Evolutionary conservation across 495 filamentous ascomycete genomes (phyloP).

Genomic region (Neurospora cerealis): DNA sequence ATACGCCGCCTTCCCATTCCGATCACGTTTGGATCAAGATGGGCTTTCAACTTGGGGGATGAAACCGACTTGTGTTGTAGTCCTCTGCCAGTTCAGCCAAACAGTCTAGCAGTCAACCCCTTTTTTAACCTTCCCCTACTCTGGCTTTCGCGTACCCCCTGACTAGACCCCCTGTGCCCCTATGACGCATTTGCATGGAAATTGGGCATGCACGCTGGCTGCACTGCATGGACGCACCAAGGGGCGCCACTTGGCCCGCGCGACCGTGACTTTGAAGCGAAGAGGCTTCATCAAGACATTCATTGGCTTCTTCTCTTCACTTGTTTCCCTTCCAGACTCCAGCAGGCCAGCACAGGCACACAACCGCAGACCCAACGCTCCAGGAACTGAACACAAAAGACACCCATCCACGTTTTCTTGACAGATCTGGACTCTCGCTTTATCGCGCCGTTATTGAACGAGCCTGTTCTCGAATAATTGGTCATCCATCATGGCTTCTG

Average conservation of each 20-base stretch:
- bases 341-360: not conserved
- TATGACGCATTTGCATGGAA: slow-evolving; percentile 24
- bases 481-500: not conserved
- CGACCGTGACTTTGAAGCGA: not conserved
- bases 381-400: not conserved
- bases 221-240: slow-evolving; percentile 8
- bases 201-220: slow-evolving; percentile 1
- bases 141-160: not conserved
- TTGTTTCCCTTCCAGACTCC: not conserved
- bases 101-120: not conserved
- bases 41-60: not conserved
- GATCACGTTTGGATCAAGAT: not conserved
- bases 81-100: not conserved
- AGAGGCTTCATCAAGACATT: not conserved
- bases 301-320: not conserved
- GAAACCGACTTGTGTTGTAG: not conserved
- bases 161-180: slow-evolving; percentile 5
- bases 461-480: not conserved
- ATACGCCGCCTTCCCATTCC: not conserved
- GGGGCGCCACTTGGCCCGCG: slow-evolving; percentile 15
- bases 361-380: not conserved
- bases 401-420: not conserved
- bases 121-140: not conserved
- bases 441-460: not conserved
- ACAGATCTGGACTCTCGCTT: not conserved